phyloP scores from a whole-genome alignment of 2,329 filamentous ascomycete species.

The Juglanconis oblonga region DNA sequence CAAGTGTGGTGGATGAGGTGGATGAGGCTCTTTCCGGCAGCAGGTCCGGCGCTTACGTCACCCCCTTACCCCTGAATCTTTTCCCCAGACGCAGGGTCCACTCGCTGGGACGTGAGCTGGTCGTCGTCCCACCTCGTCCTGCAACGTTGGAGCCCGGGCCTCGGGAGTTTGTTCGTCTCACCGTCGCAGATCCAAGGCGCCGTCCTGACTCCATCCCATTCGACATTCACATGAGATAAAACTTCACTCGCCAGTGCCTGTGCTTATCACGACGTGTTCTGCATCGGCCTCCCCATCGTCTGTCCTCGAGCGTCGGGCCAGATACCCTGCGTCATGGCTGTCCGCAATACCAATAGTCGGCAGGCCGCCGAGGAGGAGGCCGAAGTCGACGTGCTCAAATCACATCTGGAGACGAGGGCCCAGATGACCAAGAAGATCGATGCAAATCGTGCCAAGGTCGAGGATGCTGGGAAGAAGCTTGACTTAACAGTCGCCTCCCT shows the following conservation, averaged over 20 bases:
- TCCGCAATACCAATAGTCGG: constrained; percentile 43
- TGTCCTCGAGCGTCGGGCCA: background rate
- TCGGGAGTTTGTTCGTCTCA: background rate
- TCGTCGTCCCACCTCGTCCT: background rate
- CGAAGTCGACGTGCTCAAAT: constrained; percentile 69
- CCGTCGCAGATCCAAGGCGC: background rate
- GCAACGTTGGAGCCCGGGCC: background rate
- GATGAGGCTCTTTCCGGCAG: background rate
- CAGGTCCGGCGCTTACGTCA: background rate
- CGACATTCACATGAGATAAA: background rate
- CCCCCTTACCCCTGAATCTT: background rate
- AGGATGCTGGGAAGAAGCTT: constrained; percentile 85
- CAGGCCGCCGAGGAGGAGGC: constrained; percentile 64
- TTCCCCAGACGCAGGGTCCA: background rate
- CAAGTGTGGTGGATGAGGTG: background rate
- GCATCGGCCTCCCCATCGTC: background rate
- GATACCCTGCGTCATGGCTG: constrained; percentile 43
- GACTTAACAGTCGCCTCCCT: constrained; percentile 90
- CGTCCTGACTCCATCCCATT: background rate
- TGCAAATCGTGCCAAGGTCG: constrained; percentile 77
- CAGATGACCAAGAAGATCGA: constrained; percentile 95
- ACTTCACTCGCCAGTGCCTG: background rate
- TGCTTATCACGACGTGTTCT: background rate
- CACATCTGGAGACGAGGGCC: constrained; percentile 83
- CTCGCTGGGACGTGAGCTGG: background rate